These are phyloP conservation scores for Quercus dentata DNA, from an alignment of 306 rosid species.

Conservation along the genomic window DNA sequence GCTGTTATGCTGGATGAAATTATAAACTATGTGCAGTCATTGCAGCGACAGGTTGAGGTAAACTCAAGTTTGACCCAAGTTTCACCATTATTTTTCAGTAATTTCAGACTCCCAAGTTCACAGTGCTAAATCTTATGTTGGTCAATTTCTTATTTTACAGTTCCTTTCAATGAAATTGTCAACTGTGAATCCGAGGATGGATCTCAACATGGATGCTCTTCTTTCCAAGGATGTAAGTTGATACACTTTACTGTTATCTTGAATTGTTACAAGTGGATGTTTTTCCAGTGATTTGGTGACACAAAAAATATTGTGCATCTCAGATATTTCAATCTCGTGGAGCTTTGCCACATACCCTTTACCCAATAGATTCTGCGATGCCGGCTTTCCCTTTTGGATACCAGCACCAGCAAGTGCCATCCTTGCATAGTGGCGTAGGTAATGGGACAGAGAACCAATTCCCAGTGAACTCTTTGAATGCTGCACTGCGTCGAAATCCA, in stretches of 20 bases:
- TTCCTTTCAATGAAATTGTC: constrained; percentile 66
- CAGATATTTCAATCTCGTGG: constrained; percentile 51
- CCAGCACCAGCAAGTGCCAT: constrained; percentile 38
- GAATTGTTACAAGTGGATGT: not conserved
- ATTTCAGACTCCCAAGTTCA: not conserved
- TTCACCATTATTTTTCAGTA: not conserved
- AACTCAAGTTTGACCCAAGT: constrained; percentile 2
- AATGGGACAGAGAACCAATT: constrained; percentile 35
- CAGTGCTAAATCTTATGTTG: not conserved
- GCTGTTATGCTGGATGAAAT: constrained; percentile 96
- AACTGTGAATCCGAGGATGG: constrained; percentile 57
- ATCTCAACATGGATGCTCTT: constrained; percentile 43
- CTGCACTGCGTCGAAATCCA: constrained; percentile 24
- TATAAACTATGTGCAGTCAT: constrained; percentile 83
- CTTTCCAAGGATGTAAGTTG: constrained; percentile 51
- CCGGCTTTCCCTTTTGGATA: constrained; percentile 35
- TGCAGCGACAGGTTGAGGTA: constrained; percentile 68
- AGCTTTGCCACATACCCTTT: constrained; percentile 30
- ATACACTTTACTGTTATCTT: not conserved
- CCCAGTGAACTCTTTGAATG: constrained; percentile 21
- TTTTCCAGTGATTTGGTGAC: not conserved
- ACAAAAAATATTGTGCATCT: not conserved
- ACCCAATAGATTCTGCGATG: constrained; percentile 33
- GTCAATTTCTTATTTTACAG: constrained; percentile 26
- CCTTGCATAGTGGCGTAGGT: constrained; percentile 25